Base-by-base conservation (phyloP, 441 rosid genomes). In the Flueggea neowawraea region DNA sequence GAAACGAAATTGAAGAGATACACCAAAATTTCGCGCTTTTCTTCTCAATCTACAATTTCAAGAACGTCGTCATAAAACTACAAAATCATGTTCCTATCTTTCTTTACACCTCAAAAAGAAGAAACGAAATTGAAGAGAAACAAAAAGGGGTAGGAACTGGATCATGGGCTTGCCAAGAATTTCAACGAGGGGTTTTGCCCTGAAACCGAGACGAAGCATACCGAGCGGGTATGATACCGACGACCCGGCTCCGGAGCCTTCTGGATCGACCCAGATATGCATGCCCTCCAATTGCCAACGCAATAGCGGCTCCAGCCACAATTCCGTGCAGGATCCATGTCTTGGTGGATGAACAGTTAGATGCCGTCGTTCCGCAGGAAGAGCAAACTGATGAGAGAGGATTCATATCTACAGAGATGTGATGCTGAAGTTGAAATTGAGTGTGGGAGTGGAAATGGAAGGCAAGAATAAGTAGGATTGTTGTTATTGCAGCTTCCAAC, bases 221-320 rank as follows among this genome's bases (percentile, higher is more conserved):
- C 47, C 97, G 94, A 32, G 97, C 97, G 45, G 98, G 97, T 10
- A 93, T 90, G 44, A 93, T 82, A 10, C 98, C 98, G 10, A 93
- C 83, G 54, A 91, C 98, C n/a, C 94, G 96, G 72, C 77, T 75
- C 74, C 97, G 84, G 51, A 90, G 82, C 75, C 70, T 81, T 41
- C 68, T 73, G 58, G 80, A 84, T 75, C 82, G 71, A 66, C 79
- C 75, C 48, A 87, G 73, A 75, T 89, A 91, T 28, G 78, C 73
- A 15, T 58, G 69, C 16, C 94, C 94, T 10, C 91, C 91, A 11
- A 87, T 16, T 8, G 94, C 91, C 2, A 61, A 70, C 10, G 91
- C 98, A n/a, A n/a, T n/a, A n/a, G n/a, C n/a, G n/a, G n/a, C n/a
- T n/a, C n/a, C n/a, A n/a, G n/a, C n/a, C n/a, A n/a, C 69, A 64